Percentiles rank a stretch among this genome's conserved stretches.
These are phyloP conservation scores for Fusarium anthophilum DNA, from an alignment of 2,329 filamentous ascomycete species.

Conservation along the genomic window DNA sequence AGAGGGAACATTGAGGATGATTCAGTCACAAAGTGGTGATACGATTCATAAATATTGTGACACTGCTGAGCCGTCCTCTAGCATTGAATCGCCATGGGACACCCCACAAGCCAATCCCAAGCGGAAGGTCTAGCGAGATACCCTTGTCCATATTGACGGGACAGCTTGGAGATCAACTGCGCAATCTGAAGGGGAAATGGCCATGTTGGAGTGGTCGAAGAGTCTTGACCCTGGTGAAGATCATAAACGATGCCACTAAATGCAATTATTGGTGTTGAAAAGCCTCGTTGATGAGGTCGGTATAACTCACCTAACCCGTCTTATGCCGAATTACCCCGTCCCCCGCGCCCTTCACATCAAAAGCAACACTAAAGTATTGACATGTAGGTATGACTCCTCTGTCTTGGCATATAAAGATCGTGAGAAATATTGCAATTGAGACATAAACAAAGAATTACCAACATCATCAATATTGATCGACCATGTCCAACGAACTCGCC, in stretches of 20 bases:
- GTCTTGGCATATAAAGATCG: conserved; percentile 4
- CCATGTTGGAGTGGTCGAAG: not conserved
- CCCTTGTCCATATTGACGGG: not conserved
- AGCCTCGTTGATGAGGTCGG: not conserved
- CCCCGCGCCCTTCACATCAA: conserved; percentile 33
- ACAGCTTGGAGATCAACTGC: not conserved
- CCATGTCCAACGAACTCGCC: conserved; percentile 47
- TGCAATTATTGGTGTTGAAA: not conserved
- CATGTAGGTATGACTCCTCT: not conserved
- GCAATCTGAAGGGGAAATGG: not conserved
- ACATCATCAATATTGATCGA: not conserved
- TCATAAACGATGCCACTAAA: not conserved
- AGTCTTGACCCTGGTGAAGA: not conserved
- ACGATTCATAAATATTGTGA: not conserved
- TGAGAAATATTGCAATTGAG: too few species aligned
- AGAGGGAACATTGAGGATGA: not conserved
- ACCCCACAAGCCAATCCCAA: conserved; percentile 20
- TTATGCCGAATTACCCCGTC: not conserved
- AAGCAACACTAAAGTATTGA: conserved; percentile 8
- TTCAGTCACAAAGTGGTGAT: not conserved
- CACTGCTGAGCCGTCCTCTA: not conserved
- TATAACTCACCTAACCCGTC: not conserved
- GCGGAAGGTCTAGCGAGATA: not conserved
- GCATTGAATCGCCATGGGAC: not conserved
- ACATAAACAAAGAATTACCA: not conserved